A percentile compares a stretch with the other conserved stretches of the same genome.
These are phyloP conservation scores for Actinomortierella ambigua DNA, from an alignment of 371 early-diverging fungal genomes.

Conservation along the genomic window DNA sequence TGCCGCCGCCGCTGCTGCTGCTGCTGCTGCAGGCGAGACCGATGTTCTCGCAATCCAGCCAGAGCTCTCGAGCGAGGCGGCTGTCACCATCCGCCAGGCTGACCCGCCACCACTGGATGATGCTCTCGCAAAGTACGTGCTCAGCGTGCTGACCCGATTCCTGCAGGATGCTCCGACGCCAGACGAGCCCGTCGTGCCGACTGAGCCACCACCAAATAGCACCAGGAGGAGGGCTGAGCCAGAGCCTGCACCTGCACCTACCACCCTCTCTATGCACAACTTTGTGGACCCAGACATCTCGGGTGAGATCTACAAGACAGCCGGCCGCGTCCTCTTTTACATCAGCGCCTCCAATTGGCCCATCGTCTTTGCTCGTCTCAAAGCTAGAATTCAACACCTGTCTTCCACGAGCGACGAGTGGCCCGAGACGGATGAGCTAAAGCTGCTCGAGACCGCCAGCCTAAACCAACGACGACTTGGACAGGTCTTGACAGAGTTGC, in stretches of 20 bases:
- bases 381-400: slow-evolving; percentile 58
- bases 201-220: slow-evolving; percentile 31
- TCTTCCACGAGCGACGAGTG: slow-evolving; percentile 67
- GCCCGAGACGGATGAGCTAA: slow-evolving; percentile 77
- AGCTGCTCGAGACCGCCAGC: slow-evolving; percentile 78
- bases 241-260: slow-evolving; percentile 3
- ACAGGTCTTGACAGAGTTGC: slow-evolving; percentile 70
- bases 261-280: slow-evolving; percentile 13
- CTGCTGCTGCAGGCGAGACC: slow-evolving; percentile 25
- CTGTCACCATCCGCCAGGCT: slow-evolving; percentile 44
- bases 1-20: slow-evolving; percentile 33
- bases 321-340: slow-evolving; percentile 78
- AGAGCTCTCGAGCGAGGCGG: slow-evolving; percentile 19
- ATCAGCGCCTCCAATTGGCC: slow-evolving; percentile 85
- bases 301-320: slow-evolving; percentile 69
- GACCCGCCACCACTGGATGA: slow-evolving; percentile 86
- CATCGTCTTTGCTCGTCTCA: slow-evolving; percentile 72
- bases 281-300: slow-evolving; percentile 50
- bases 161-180: slow-evolving; percentile 53
- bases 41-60: background rate
- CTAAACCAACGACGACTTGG: slow-evolving; percentile 73
- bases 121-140: slow-evolving; percentile 64
- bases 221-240: slow-evolving; percentile 21
- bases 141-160: slow-evolving; percentile 67
- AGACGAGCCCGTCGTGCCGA: slow-evolving; percentile 47